phyloP scores from a whole-genome alignment of 768 basidiomycete species.

The Flagelloscypha sp. region DNA sequence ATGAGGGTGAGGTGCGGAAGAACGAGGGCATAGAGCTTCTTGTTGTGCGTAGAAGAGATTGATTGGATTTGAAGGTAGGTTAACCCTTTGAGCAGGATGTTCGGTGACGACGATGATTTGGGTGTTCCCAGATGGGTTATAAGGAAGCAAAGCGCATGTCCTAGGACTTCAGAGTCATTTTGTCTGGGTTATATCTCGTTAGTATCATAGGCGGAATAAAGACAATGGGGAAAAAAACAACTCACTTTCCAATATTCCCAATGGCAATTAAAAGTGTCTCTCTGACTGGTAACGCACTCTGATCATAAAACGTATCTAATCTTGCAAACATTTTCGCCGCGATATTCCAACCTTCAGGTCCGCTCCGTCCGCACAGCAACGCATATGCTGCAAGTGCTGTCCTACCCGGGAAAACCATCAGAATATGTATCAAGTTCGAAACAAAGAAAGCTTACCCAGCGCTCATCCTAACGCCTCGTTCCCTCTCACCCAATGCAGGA shows the following conservation, averaged over 20 bases:
- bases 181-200: slow-evolving; percentile 27
- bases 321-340: slow-evolving; percentile 35
- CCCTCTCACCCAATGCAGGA: slow-evolving; percentile 41
- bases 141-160: slow-evolving; percentile 51
- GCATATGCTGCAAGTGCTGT: slow-evolving; percentile 42
- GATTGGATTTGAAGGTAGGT: slow-evolving; percentile 40
- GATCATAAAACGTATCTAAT: slow-evolving; percentile 42
- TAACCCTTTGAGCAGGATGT: no score
- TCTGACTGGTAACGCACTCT: slow-evolving; percentile 36
- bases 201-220: slow-evolving; percentile 2
- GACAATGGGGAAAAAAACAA: background rate
- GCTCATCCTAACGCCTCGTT: slow-evolving; percentile 52
- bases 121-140: slow-evolving; percentile 58
- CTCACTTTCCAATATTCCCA: slow-evolving; percentile 46
- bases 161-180: slow-evolving; percentile 42
- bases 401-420: slow-evolving; percentile 19
- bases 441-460: slow-evolving; percentile 50
- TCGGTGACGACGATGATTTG: slow-evolving; percentile 33
- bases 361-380: slow-evolving; percentile 29
- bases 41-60: slow-evolving; percentile 47
- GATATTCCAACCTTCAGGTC: slow-evolving; percentile 21
- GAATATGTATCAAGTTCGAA: background rate
- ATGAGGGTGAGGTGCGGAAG: slow-evolving; percentile 64
- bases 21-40: slow-evolving; percentile 61
- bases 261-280: slow-evolving; percentile 61